Conservation (phyloP, 495 filamentous ascomycete species). For the Penicillium coprophilum region DNA sequence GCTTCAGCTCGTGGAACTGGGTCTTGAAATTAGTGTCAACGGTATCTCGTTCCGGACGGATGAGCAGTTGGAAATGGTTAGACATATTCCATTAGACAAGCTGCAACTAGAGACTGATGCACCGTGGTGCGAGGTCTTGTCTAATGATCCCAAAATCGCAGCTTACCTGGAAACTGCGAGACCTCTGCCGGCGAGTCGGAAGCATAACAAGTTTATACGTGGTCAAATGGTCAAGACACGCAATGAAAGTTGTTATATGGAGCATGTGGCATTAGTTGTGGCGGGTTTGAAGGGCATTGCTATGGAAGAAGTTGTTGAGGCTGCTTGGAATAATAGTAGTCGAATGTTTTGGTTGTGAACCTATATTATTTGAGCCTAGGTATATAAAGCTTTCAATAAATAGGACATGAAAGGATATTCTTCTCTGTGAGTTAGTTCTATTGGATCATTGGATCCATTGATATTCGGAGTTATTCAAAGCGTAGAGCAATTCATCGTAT, state of each 20-base stretch:
- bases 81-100: constrained; percentile 24
- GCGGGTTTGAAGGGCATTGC: constrained; percentile 31
- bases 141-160: constrained; percentile 22
- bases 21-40: constrained; percentile 34
- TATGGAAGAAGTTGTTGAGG: constrained; percentile 26
- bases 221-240: constrained; percentile 36
- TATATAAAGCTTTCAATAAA: background rate
- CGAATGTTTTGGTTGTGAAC: constrained; percentile 31
- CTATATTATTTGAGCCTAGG: background rate
- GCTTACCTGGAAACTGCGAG: constrained; percentile 19
- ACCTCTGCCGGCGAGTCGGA: constrained; percentile 24
- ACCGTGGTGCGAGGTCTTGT: constrained; percentile 34
- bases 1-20: constrained; percentile 26
- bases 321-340: constrained; percentile 34
- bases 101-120: constrained; percentile 39
- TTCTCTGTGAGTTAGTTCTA: background rate
- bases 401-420: background rate
- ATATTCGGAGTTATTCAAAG: background rate
- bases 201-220: constrained; percentile 28
- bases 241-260: constrained; percentile 36
- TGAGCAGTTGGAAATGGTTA: constrained; percentile 32
- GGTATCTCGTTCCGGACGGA: constrained; percentile 31
- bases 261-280: constrained; percentile 30
- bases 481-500: background rate
- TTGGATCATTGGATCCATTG: background rate